Evolutionary conservation across 108 stramenopile genomes (phyloP).

Genomic region (Conticribra weissflogii): DNA sequence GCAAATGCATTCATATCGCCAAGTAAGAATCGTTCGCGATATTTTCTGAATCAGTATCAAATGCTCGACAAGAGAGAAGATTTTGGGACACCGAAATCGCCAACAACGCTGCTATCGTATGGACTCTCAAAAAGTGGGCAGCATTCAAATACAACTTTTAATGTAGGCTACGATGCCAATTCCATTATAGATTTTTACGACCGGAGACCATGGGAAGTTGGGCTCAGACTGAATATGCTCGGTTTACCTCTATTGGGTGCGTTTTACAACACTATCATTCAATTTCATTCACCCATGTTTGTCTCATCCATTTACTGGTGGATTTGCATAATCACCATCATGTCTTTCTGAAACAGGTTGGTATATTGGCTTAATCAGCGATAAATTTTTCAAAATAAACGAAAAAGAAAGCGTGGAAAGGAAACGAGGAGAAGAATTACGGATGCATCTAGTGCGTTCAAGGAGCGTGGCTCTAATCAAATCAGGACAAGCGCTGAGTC

Average conservation of each 20-base stretch:
- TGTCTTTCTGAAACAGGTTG: conserved; percentile 43
- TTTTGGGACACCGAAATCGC: neutral
- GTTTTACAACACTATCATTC: too few relatives aligned
- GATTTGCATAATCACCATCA: neutral
- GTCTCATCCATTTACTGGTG: conserved; percentile 3
- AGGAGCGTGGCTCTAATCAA: conserved; percentile 78
- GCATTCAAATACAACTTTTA: conserved; percentile 28
- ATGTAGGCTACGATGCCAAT: conserved; percentile 76
- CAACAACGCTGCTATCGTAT: conserved; percentile 14
- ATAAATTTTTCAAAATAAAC: conserved; percentile 58
- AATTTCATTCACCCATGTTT: too few relatives aligned
- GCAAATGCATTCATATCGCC: too few relatives aligned
- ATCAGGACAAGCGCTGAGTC: conserved; percentile 82
- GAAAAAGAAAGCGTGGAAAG: conserved; percentile 61
- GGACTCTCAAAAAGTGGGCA: conserved; percentile 10
- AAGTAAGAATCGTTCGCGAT: too few relatives aligned
- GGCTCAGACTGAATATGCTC: conserved; percentile 74
- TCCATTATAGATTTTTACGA: conserved; percentile 73
- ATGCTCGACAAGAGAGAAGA: neutral
- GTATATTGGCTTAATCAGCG: conserved; percentile 76
- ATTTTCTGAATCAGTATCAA: neutral
- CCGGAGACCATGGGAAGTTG: conserved; percentile 71
- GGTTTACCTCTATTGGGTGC: conserved; percentile 70
- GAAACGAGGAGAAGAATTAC: conserved; percentile 71
- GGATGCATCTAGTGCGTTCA: conserved; percentile 69